These are phyloP conservation scores for Coemansia sp. DNA, from an alignment of 192 early-diverging fungal genomes.

Conservation along the genomic window DNA sequence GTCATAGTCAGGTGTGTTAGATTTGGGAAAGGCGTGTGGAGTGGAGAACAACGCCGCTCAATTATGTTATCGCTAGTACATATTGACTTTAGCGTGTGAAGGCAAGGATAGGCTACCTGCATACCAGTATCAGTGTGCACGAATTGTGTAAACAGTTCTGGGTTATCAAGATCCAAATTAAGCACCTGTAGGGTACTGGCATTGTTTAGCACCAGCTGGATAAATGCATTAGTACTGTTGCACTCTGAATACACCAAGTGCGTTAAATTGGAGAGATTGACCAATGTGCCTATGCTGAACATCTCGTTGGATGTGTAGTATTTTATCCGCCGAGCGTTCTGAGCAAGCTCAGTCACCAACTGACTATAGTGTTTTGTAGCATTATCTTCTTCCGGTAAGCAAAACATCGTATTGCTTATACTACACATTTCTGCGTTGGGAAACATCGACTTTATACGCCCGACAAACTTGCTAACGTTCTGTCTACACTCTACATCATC, in stretches of 20 bases:
- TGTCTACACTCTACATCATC: background rate
- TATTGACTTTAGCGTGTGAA: background rate
- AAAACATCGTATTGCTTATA: slow-evolving; percentile 10
- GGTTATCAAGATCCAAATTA: slow-evolving; percentile 8
- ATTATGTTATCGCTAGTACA: background rate
- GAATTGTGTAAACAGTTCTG: background rate
- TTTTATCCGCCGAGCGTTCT: background rate
- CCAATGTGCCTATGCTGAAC: background rate
- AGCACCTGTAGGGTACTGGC: slow-evolving; percentile 9
- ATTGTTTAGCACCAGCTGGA: slow-evolving; percentile 17
- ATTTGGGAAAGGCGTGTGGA: background rate
- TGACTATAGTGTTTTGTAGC: background rate
- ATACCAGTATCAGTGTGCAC: background rate
- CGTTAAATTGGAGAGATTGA: background rate
- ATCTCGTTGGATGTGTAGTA: slow-evolving; percentile 15
- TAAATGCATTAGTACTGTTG: slow-evolving; percentile 1
- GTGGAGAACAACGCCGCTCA: background rate
- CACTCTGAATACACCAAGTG: slow-evolving; percentile 22
- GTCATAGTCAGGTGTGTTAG: background rate
- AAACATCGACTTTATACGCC: slow-evolving; percentile 9
- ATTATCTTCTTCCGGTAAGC: slow-evolving; percentile 3
- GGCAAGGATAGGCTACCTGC: background rate
- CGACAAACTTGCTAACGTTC: slow-evolving; percentile 8
- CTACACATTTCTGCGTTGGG: slow-evolving; percentile 9
- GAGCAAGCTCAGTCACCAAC: slow-evolving; percentile 10